Evolutionary conservation across 1,139 yeast genomes (phyloP), one percentile per base, ranked within the genome.

Genomic region (Kodamaea alishanica): DNA sequence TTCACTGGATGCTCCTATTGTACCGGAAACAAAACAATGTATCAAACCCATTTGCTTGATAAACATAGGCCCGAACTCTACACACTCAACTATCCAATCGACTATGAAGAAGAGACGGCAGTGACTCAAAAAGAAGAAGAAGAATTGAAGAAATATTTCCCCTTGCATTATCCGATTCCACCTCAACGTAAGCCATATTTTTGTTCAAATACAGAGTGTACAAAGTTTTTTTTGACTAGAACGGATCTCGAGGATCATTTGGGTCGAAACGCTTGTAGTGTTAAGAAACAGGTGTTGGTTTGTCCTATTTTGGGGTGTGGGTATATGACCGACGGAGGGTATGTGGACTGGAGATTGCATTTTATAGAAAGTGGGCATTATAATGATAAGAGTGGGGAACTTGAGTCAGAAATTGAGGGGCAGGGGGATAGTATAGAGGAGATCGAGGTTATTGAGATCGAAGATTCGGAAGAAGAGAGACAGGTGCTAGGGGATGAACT

Each of bases 231-330:
- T 37, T 38, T 55, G 6, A 38, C 45, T 6, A 28, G 44, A 8
- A 39, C 48, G 2, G 57, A 52, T 8, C 47, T 63, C 5, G 28
- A 35, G n/a, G 32, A 38, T 6, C 73, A 66, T 44, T 53, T 47
- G 33, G 47, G 40, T 3, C 42, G 43, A 11, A 40, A 39, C 23
- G 55, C 59, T 2, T 65, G 73, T 39, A 60, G 68, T 1, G 10
- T 45, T 7, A 59, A 55, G 39, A 53, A 48, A 10, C 72, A 64
- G 41, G 66, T 67, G 1, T 53, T 64, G 35, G 47, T 62, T 7
- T 69, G 75, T 44, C 74, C 75, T 1, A 43, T 69, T 20, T 48
- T 70, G 28, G 75, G 75, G 5, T 70, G 75, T 49, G 70, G 65
- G 4, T 68, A 49, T 43, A 59, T 64, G 57, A 65, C 73, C 0